Conservation (phyloP, 768 basidiomycete species). For the Neoboletus brunneissimus region DNA sequence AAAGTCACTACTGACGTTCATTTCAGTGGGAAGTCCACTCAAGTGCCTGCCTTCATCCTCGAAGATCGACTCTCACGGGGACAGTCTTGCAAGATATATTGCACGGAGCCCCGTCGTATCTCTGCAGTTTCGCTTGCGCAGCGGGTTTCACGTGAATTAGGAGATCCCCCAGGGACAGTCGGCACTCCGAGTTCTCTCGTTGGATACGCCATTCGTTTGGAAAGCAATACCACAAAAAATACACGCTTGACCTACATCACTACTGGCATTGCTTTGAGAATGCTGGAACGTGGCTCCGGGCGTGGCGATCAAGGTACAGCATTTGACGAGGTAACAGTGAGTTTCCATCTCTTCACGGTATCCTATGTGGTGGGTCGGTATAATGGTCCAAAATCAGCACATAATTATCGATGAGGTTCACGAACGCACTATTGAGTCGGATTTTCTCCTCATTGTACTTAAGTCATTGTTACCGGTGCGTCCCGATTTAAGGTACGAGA, state of each 20-base stretch:
- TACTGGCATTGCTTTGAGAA: constrained; percentile 92
- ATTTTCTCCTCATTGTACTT: constrained; percentile 92
- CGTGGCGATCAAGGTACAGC: constrained; percentile 69
- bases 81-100: constrained; percentile 83
- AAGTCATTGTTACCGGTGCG: constrained; percentile 76
- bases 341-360: constrained; percentile 18
- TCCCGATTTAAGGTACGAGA: constrained; percentile 74
- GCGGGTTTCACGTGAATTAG: constrained; percentile 88
- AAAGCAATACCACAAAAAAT: constrained; percentile 77
- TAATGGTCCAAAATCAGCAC: constrained; percentile 49
- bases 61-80: constrained; percentile 85
- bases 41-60: constrained; percentile 90
- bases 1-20: constrained; percentile 2
- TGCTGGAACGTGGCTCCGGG: constrained; percentile 87
- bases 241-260: constrained; percentile 85
- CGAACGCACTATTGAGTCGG: constrained; percentile 95
- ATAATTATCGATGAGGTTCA: constrained; percentile 98
- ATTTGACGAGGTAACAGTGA: constrained; percentile 93
- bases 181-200: constrained; percentile 79
- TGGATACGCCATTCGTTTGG: constrained; percentile 92
- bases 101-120: constrained; percentile 93
- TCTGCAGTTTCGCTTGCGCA: constrained; percentile 95
- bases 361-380: neutral
- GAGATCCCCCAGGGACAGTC: constrained; percentile 74
- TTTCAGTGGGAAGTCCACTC: constrained; percentile 90